Evolutionary conservation across 148 eudicot genomes (phyloP).

Genomic region (Nepenthes mirabilis): DNA sequence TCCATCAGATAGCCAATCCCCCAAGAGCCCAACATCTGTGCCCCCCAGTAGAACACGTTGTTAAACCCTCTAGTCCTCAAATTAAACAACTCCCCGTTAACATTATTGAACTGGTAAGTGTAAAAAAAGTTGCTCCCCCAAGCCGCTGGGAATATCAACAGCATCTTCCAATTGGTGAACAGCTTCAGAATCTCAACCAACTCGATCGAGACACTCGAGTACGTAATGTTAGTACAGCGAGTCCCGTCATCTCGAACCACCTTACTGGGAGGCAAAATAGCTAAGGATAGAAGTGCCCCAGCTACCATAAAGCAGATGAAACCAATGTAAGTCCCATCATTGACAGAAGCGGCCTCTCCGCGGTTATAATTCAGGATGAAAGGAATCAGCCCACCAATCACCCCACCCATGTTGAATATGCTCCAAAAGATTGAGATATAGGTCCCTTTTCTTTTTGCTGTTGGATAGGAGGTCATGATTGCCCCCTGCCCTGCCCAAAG

Average conservation of each 20-base stretch:
- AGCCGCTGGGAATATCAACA: constrained; percentile 60
- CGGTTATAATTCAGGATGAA: constrained; percentile 54
- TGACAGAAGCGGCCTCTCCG: constrained; percentile 52
- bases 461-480: constrained; percentile 87
- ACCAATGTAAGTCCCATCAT: constrained; percentile 84
- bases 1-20: constrained; percentile 70
- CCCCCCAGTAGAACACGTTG: constrained; percentile 94
- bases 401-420: constrained; percentile 88
- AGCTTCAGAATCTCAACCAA: constrained; percentile 40
- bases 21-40: constrained; percentile 86
- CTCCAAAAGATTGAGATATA: constrained; percentile 84
- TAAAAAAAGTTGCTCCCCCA: constrained; percentile 94
- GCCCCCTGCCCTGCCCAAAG: constrained; percentile 97
- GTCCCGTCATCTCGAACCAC: constrained; percentile 82
- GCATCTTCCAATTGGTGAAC: constrained; percentile 83
- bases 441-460: constrained; percentile 46
- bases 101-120: constrained; percentile 86
- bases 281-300: constrained; percentile 47
- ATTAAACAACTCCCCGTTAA: constrained; percentile 79
- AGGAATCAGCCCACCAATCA: constrained; percentile 85
- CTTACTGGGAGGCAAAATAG: constrained; percentile 53
- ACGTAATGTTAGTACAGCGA: constrained; percentile 48
- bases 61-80: constrained; percentile 85
- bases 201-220: constrained; percentile 56
- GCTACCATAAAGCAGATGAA: constrained; percentile 81